phyloP scores from a whole-genome alignment of 805 yeast genomes.

The Candida sphagnicola region DNA sequence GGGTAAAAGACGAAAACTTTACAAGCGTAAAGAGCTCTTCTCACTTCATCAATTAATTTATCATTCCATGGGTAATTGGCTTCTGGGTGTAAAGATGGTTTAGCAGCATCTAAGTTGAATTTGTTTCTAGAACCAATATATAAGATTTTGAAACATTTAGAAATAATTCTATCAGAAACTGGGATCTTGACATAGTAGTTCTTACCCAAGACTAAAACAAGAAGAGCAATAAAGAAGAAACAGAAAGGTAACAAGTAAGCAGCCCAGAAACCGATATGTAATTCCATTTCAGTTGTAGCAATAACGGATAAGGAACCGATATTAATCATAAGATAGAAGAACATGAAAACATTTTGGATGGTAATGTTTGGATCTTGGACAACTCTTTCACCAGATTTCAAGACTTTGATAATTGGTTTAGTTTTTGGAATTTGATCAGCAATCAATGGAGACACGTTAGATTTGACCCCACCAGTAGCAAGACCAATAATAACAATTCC shows the following conservation, averaged over 20 bases:
- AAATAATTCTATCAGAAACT: slow-evolving; percentile 58
- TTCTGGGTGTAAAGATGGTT: slow-evolving; percentile 51
- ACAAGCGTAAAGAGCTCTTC: slow-evolving; percentile 64
- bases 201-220: slow-evolving; percentile 50
- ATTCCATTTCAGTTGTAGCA: slow-evolving; percentile 73
- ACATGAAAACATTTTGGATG: slow-evolving; percentile 69
- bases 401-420: slow-evolving; percentile 32
- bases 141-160: slow-evolving; percentile 44
- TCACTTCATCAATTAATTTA: slow-evolving; percentile 69
- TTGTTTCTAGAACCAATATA: slow-evolving; percentile 44
- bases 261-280: slow-evolving; percentile 64
- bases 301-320: slow-evolving; percentile 71
- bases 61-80: slow-evolving; percentile 57
- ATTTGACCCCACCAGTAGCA: slow-evolving; percentile 80
- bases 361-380: slow-evolving; percentile 63
- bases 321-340: slow-evolving; percentile 74
- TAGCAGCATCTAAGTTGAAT: slow-evolving; percentile 51
- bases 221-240: slow-evolving; percentile 50
- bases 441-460: slow-evolving; percentile 70
- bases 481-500: slow-evolving; percentile 61
- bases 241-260: slow-evolving; percentile 70
- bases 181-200: slow-evolving; percentile 56
- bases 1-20: slow-evolving; percentile 70
- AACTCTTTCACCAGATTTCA: slow-evolving; percentile 38
- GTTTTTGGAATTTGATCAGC: slow-evolving; percentile 55